These are phyloP conservation scores for Thalassiosira hispida DNA, from an alignment of 352 stramenopile genomes.

Conservation along the genomic window DNA sequence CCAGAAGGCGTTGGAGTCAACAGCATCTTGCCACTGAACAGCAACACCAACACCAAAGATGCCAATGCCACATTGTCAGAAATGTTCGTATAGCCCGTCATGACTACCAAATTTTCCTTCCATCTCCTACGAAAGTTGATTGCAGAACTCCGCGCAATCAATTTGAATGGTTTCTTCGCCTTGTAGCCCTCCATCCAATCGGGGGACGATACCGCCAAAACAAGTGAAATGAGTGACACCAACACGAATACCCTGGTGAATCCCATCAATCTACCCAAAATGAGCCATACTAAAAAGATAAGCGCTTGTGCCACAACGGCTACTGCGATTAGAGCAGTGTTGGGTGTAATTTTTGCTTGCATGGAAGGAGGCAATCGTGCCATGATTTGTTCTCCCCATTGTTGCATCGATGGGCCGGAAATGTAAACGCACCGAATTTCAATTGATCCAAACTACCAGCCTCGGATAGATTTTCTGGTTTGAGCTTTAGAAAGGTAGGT, in stretches of 20 bases:
- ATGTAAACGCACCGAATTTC: conserved; percentile 35
- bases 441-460: conserved; percentile 46
- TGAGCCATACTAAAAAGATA: conserved; percentile 4
- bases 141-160: conserved; percentile 22
- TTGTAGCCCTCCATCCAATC: conserved; percentile 51
- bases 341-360: conserved; percentile 19
- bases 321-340: conserved; percentile 16
- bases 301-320: conserved; percentile 14
- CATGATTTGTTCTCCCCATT: conserved; percentile 26
- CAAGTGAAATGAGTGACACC: conserved; percentile 24
- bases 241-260: conserved; percentile 45
- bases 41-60: conserved; percentile 38
- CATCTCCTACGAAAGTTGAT: conserved; percentile 52
- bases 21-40: conserved; percentile 45
- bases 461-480: conserved; percentile 36
- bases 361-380: conserved; percentile 16
- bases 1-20: conserved; percentile 16
- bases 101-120: conserved; percentile 42
- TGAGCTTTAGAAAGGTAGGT: conserved; percentile 38
- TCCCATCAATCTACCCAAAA: conserved; percentile 31
- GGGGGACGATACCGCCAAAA: conserved; percentile 36
- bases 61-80: conserved; percentile 43
- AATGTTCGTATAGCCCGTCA: conserved; percentile 49
- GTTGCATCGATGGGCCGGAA: conserved; percentile 8
- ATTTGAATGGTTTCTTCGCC: conserved; percentile 41